These are phyloP conservation scores for Rhizopogon vulgaris DNA, from an alignment of 768 basidiomycete genomes.

Conservation along the genomic window DNA sequence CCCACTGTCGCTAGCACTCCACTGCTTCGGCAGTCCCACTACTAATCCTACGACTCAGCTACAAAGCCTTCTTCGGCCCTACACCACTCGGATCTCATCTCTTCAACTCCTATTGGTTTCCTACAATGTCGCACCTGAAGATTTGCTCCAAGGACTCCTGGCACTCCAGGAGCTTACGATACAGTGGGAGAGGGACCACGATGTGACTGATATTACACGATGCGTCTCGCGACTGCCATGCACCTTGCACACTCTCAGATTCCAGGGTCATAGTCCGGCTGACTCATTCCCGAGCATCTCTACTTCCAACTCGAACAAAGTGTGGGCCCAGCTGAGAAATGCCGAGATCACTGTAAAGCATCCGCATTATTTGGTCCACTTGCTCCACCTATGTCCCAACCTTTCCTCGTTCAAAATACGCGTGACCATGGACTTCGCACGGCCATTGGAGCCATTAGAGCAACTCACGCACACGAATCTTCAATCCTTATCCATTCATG, in stretches of 20 bases:
- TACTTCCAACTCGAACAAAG: slow-evolving; percentile 2
- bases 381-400: neutral
- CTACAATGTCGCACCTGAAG: slow-evolving; percentile 5
- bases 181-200: neutral
- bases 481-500: slow-evolving; percentile 6
- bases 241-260: slow-evolving; percentile 9
- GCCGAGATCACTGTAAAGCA: slow-evolving; percentile 2
- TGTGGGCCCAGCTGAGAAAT: slow-evolving; percentile 15
- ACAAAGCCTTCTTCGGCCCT: slow-evolving; percentile 11
- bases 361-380: neutral
- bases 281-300: neutral
- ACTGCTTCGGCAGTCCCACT: neutral
- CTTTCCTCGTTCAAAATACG: neutral
- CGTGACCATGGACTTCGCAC: neutral
- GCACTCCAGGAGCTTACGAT: slow-evolving; percentile 16
- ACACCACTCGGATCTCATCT: slow-evolving; percentile 6
- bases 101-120: slow-evolving; percentile 4
- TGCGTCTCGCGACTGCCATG: slow-evolving; percentile 4
- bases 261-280: slow-evolving; percentile 3
- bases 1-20: slow-evolving; percentile 15
- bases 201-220: slow-evolving; percentile 1
- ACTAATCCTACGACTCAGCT: too few relatives aligned
- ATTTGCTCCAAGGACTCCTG: slow-evolving; percentile 12
- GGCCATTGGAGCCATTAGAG: neutral
- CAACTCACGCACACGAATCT: slow-evolving; percentile 11